Base-by-base conservation (phyloP, 2,329 filamentous ascomycete genomes). In the Didymella segeticola region DNA sequence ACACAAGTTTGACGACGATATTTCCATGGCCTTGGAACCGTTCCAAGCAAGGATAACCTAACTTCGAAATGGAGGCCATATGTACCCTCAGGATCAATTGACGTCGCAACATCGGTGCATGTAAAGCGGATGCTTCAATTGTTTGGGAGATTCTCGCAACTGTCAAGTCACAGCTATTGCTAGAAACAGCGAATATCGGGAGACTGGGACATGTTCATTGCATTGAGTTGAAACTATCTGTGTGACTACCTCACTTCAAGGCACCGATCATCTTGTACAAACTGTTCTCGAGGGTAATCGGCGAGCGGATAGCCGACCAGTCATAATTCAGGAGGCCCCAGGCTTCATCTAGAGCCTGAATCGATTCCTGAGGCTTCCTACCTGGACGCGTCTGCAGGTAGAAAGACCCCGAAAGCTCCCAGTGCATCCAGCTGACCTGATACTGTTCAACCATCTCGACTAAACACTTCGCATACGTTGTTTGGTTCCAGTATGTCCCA, bases 351-450 rank as follows among this genome's bases (percentile, higher is more conserved):
- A 66, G 29, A 0, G 60, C 70, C 19, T 71, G 63, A 8, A 72
- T 63, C 2, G 66, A 70, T 1, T 48, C 51, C 7, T 52, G 26
- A 0, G 68, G 69, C n/a, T 56, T 60, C 14, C 69, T 57, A 5
- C 57, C 56, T 8, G 69, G 69, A 46, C 70, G 59, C 3, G 70
- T 79, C 77, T 80, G 80, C 15, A 70, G 57, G 31, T 69, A 71
- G 31, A 66, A 70, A 34, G 64, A 69, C 5, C 70, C 69, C 1
- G 66, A 66, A 2, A 72, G 45, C 33, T 70, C 68, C 69, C 68
- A 72, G 20, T 71, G 66, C 48, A 64, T 61, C 67, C 66, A 71
- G 27, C 65, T 56, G 15, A 70, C 63, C 43, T 69, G 47, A 31
- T 68, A 73, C 22, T 70, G 63, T 38, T 67, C 46, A 3, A 71